Evolutionary conservation across 306 rosid genomes (phyloP).

Genomic region (Quercus variabilis): DNA sequence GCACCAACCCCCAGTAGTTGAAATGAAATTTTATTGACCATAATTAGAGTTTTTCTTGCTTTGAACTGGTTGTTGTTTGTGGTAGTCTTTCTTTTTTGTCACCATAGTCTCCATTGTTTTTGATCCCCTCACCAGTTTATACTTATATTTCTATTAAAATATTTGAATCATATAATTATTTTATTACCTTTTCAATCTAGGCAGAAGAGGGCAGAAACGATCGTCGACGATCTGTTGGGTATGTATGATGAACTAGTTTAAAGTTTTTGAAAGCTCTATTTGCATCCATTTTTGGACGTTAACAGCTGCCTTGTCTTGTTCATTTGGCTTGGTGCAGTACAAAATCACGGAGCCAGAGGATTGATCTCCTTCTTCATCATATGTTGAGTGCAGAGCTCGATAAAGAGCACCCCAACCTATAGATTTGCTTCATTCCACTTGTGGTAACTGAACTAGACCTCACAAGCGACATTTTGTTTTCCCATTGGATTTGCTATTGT

Average conservation of each 20-base stretch:
- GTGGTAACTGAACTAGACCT: background rate
- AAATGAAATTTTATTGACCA: background rate
- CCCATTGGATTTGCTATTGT: background rate
- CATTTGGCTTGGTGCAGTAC: conserved; percentile 56
- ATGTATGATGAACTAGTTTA: conserved; percentile 20
- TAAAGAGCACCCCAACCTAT: conserved; percentile 42
- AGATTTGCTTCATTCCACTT: conserved; percentile 5
- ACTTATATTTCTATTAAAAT: background rate
- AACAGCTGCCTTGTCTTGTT: conserved; percentile 12
- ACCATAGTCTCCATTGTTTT: background rate
- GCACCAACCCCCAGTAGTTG: background rate
- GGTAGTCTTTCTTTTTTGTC: conserved; percentile 4
- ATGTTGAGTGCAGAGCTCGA: conserved; percentile 87
- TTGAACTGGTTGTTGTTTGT: conserved; percentile 8
- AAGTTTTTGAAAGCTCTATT: background rate
- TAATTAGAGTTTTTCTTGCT: background rate
- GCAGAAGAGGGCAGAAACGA: conserved; percentile 35
- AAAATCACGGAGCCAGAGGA: conserved; percentile 77
- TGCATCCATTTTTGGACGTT: conserved; percentile 2
- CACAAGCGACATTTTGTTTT: background rate
- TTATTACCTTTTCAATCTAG: conserved; percentile 39
- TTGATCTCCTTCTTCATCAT: conserved; percentile 89
- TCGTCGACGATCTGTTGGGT: conserved; percentile 64
- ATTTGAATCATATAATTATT: conserved; percentile 12
- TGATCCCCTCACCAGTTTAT: conserved; percentile 1